These are phyloP conservation scores for Vitis hybrid DNA, from an alignment of 177 flowering plant species.

Conservation along the genomic window DNA sequence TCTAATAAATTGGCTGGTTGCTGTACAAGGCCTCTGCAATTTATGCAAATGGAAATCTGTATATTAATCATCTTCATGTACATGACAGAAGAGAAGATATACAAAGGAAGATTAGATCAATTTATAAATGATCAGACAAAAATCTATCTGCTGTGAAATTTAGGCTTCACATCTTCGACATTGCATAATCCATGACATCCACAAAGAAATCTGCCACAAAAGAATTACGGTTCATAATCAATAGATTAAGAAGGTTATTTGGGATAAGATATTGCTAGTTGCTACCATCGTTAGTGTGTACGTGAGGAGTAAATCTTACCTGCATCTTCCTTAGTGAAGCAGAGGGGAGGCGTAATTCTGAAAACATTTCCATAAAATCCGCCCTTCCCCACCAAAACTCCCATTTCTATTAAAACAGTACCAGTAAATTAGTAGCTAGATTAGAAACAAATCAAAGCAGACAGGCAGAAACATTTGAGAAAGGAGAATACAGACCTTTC, in stretches of 20 bases:
- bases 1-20: constrained; percentile 17
- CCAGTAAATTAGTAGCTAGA: background rate
- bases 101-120: background rate
- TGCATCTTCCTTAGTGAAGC: constrained; percentile 92
- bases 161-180: constrained; percentile 67
- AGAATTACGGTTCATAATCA: background rate
- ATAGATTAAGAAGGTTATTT: background rate
- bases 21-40: background rate
- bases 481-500: constrained; percentile 61
- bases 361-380: constrained; percentile 88
- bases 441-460: background rate
- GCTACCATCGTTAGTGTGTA: too few relatives aligned
- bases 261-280: too few relatives aligned
- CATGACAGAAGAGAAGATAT: background rate
- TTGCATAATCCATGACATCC: constrained; percentile 73
- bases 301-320: constrained; percentile 39
- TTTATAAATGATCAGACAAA: constrained; percentile 7
- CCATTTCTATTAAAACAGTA: constrained; percentile 48
- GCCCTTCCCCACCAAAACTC: constrained; percentile 88
- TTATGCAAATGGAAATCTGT: background rate
- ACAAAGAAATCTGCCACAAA: constrained; percentile 64
- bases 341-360: constrained; percentile 93
- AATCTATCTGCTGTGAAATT: background rate
- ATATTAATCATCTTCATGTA: background rate
- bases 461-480: background rate